Conservation (phyloP, 495 filamentous ascomycete species). For the Penicillium simplicissimum region DNA sequence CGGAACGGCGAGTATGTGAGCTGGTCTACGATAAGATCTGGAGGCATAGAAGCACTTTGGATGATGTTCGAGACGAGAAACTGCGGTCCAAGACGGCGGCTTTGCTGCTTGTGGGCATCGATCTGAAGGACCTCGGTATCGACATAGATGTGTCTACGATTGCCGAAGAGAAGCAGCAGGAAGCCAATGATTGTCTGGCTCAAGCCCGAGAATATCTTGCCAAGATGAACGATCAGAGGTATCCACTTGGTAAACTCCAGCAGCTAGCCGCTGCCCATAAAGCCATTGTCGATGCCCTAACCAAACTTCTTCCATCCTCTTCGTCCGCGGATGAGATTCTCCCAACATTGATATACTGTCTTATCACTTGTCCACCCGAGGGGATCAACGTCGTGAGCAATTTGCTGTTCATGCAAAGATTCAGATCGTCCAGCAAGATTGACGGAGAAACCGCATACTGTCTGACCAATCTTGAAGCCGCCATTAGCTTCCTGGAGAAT, state of each 20-base stretch:
- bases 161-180: constrained; percentile 62
- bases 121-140: constrained; percentile 80
- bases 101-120: constrained; percentile 84
- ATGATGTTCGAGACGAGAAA: constrained; percentile 94
- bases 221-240: constrained; percentile 83
- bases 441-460: constrained; percentile 96
- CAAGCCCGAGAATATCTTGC: constrained; percentile 71
- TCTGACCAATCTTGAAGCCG: constrained; percentile 92
- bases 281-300: constrained; percentile 87
- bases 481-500: constrained; percentile 94
- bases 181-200: constrained; percentile 71
- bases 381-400: constrained; percentile 91
- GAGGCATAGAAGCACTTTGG: constrained; percentile 86
- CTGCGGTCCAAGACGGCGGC: constrained; percentile 93
- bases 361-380: constrained; percentile 87
- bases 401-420: constrained; percentile 88
- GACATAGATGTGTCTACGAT: constrained; percentile 59
- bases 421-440: constrained; percentile 81
- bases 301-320: constrained; percentile 72
- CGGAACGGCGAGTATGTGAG: constrained; percentile 86
- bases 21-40: constrained; percentile 84
- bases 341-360: constrained; percentile 90
- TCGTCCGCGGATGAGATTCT: constrained; percentile 97
- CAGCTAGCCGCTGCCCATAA: constrained; percentile 88
- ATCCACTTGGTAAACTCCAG: constrained; percentile 88